A percentile compares a stretch with the other conserved stretches of the same genome.
Conservation (phyloP, 2,329 filamentous ascomycete species). For the Drechslera avenae region DNA sequence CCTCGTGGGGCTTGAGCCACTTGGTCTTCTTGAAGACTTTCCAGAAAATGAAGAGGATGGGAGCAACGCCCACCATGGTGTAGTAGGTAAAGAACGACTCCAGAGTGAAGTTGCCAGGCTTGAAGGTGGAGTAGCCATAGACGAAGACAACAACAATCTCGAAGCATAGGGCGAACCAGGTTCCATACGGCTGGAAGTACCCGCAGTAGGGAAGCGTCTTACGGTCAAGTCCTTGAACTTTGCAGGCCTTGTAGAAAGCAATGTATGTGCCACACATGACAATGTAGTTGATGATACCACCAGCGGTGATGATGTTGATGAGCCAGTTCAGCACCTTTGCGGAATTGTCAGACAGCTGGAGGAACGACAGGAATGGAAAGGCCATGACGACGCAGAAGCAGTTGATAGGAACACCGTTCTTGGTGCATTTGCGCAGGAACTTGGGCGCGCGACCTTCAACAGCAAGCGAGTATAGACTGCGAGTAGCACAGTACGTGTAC, state of each 20-base stretch:
- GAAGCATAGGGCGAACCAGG: slow-evolving; percentile 55
- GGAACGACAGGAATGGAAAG: slow-evolving; percentile 73
- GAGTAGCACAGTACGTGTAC: slow-evolving; percentile 60
- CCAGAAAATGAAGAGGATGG: slow-evolving; percentile 63
- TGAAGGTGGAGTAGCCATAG: slow-evolving; percentile 61
- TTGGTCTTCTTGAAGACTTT: slow-evolving; percentile 67
- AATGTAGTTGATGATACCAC: slow-evolving; percentile 57
- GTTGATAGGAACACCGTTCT: slow-evolving; percentile 72
- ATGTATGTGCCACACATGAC: slow-evolving; percentile 65
- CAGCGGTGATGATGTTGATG: slow-evolving; percentile 72
- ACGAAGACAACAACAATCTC: slow-evolving; percentile 59
- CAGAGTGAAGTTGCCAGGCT: slow-evolving; percentile 53
- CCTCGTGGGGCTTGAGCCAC: slow-evolving; percentile 56
- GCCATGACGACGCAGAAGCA: slow-evolving; percentile 69
- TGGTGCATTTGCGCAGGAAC: slow-evolving; percentile 64
- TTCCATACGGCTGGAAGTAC: slow-evolving; percentile 58
- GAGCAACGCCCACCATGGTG: slow-evolving; percentile 58
- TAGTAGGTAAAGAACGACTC: slow-evolving; percentile 62
- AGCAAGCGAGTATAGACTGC: slow-evolving; percentile 59
- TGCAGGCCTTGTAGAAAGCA: slow-evolving; percentile 60
- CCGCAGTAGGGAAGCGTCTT: slow-evolving; percentile 55
- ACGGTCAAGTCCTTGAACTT: slow-evolving; percentile 56
- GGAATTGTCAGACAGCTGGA: slow-evolving; percentile 70
- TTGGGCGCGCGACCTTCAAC: slow-evolving; percentile 60
- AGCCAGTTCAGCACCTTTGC: slow-evolving; percentile 76